Conservation (phyloP, 768 basidiomycete genomes). For the Leccinellum luteum region DNA sequence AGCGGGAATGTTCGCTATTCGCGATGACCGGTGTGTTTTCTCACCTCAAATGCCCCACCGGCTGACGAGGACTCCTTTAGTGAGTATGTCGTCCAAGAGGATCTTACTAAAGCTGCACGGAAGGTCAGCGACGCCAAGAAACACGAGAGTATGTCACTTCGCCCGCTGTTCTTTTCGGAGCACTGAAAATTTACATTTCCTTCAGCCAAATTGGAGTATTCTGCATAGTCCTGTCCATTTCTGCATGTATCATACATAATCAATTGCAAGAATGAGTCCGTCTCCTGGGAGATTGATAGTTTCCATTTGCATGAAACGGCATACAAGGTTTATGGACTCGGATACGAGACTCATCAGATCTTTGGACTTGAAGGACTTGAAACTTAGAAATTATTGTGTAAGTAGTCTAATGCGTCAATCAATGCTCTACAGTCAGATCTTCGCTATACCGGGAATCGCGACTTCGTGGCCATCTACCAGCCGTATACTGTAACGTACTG, state of each 20-base stretch:
- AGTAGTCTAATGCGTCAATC: too few relatives aligned
- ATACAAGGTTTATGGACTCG: not conserved
- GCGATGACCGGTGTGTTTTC: constrained; percentile 78
- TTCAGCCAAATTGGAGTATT: constrained; percentile 44
- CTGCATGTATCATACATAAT: constrained; percentile 25
- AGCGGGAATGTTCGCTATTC: constrained; percentile 97
- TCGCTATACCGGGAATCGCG: too few relatives aligned
- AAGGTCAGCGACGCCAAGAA: constrained; percentile 98
- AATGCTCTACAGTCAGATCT: too few relatives aligned
- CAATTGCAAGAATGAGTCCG: not conserved
- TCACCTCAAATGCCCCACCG: not conserved
- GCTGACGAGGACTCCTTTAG: constrained; percentile 35
- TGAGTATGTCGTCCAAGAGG: constrained; percentile 91
- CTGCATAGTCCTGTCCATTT: constrained; percentile 30
- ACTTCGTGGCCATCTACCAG: too few relatives aligned
- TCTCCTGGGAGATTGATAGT: not conserved
- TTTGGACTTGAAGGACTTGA: too few relatives aligned
- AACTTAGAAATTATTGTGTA: too few relatives aligned
- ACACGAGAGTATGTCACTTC: constrained; percentile 77
- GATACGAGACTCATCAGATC: not conserved
- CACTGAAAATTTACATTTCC: not conserved
- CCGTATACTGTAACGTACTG: too few relatives aligned
- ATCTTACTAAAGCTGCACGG: constrained; percentile 92
- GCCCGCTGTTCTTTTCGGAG: not conserved
- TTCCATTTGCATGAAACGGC: too few relatives aligned